Evolutionary conservation across 2,329 filamentous ascomycete genomes (phyloP), one percentile per base, ranked within the genome.

Genomic region (Acrodontium crateriforme): DNA sequence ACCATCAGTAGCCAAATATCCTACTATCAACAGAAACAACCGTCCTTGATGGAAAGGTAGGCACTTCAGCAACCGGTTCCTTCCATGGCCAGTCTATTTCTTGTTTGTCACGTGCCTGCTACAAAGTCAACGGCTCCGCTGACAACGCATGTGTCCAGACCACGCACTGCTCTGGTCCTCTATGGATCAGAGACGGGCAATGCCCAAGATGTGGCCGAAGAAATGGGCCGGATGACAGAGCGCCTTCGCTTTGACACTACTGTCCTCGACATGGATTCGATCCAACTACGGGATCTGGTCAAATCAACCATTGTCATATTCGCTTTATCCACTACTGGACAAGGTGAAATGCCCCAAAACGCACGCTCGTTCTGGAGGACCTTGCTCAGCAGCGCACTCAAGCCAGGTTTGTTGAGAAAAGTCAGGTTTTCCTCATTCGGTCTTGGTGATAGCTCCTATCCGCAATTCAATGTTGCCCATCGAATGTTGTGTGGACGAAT

Each of bases 161-260:
- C 13, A 24, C 44, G 67, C 41, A 67, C 59, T 22, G 71, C 68
- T 28, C 69, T 92, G 40, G 66, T 98, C 32, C 67, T 92, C 18
- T 98, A 93, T 57, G 89, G 83, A 30, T 91, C 87, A 20, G 89
- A 98, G 60, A 95, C 85, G 13, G 89, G 89, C 31, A 94, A 89
- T 49, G 78, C 83, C 30, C 81, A 93, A 55, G 87, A 95, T 55
- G 71, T 87, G 38, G 87, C 89, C 12, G 75, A 83, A 46, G 83
- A 94, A 51, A 61, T 95, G 36, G 81, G 77, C 20, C 66, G 74
- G 21, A 56, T 81, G 39, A 69, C 74, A 18, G 74, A 87, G 56
- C 69, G 87, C 17, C 59, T 94, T 32, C 81, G 74, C 45, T 94
- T 95, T 54, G 56, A 67, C 37, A 80, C 77, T 13, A 66, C 69